phyloP scores from a whole-genome alignment of 257 asterid species.

The Solanum chaucha region DNA sequence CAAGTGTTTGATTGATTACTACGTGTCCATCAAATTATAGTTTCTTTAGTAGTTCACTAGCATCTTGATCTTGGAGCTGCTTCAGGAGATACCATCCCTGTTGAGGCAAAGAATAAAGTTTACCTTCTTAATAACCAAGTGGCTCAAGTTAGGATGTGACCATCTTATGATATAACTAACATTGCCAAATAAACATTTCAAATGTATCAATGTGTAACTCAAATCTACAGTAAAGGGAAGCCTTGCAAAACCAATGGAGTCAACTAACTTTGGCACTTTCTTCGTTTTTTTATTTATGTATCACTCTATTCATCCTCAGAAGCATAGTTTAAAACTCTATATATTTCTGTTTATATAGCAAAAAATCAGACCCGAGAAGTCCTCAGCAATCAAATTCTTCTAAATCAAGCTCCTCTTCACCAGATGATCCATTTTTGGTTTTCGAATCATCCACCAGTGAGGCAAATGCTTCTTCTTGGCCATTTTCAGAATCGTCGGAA shows the following conservation, averaged over 20 bases:
- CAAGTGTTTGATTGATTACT: neutral
- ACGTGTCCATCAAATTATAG: neutral
- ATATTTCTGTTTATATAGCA: constrained; percentile 21
- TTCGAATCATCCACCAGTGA: constrained; percentile 38
- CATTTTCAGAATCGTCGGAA: constrained; percentile 25
- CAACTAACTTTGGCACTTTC: neutral
- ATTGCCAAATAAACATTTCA: neutral
- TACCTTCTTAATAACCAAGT: neutral
- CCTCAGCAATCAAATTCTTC: constrained; percentile 27
- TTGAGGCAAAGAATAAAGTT: neutral
- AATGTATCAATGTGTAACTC: neutral
- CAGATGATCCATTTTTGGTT: constrained; percentile 51
- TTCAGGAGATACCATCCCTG: neutral
- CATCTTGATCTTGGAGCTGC: neutral
- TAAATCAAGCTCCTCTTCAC: constrained; percentile 25
- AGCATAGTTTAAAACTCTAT: neutral
- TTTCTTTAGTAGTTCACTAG: neutral
- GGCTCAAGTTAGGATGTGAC: neutral
- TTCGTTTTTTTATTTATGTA: neutral
- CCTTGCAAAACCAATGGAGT: neutral
- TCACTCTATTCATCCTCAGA: neutral
- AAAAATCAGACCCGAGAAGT: constrained; percentile 5
- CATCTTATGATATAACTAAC: neutral
- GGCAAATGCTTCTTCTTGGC: constrained; percentile 33
- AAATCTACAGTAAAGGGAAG: neutral